Evolutionary conservation across 176 grass and related monocot species (phyloP).

Genomic region (Avena sativa): DNA sequence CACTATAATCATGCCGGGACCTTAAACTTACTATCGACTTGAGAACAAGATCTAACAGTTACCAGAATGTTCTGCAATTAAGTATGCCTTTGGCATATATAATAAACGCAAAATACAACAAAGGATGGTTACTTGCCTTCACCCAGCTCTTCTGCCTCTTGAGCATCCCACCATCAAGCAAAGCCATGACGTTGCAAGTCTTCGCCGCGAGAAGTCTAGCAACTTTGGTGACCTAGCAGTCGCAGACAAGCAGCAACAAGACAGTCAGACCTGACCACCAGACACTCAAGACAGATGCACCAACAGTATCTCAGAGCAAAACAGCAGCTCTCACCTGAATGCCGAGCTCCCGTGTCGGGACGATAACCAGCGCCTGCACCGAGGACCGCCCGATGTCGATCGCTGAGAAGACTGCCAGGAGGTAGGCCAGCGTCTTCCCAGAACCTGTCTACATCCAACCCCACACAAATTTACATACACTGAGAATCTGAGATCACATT

Average conservation of each 20-base stretch:
- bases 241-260: background rate
- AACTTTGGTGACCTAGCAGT: conserved; percentile 83
- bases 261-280: background rate
- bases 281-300: background rate
- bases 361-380: conserved; percentile 84
- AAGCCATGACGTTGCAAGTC: conserved; percentile 82
- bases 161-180: conserved; percentile 92
- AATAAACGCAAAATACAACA: background rate
- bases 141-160: conserved; percentile 95
- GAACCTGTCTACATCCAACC: conserved; percentile 80
- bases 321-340: conserved; percentile 80
- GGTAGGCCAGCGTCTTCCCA: conserved; percentile 93
- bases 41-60: background rate
- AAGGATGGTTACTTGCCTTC: conserved; percentile 58
- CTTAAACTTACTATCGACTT: background rate
- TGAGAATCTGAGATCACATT: background rate
- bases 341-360: conserved; percentile 92
- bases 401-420: conserved; percentile 72
- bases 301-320: conserved; percentile 12
- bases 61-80: background rate
- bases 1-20: background rate
- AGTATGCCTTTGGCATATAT: background rate
- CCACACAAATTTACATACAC: background rate
- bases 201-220: conserved; percentile 73
- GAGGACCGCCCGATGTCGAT: conserved; percentile 76